A percentile compares a stretch with the other conserved stretches of the same genome.
Evolutionary conservation across 768 basidiomycete genomes (phyloP).

Genomic region (Tricholoma terreum): DNA sequence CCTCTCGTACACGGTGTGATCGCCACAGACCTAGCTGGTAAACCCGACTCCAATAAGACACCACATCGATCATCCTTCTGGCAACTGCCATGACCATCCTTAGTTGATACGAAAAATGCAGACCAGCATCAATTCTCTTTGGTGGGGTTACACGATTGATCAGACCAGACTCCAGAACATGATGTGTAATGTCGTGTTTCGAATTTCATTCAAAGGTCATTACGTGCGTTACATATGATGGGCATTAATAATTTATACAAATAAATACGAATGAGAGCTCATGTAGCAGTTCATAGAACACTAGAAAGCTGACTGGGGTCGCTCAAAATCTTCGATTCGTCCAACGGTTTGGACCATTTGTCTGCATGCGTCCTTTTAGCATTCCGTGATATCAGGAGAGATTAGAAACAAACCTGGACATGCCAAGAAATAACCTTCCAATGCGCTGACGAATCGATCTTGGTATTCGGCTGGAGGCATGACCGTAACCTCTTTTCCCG

Average conservation of each 20-base stretch:
- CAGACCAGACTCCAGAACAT: no score
- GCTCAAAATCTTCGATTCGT: constrained; percentile 35
- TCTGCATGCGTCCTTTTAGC: constrained; percentile 23
- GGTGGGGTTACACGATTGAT: no score
- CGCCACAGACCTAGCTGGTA: no score
- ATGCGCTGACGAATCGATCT: constrained; percentile 67
- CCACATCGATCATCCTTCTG: no score
- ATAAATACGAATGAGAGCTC: not conserved
- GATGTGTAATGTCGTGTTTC: no score
- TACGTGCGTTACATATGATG: not conserved
- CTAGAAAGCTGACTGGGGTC: constrained; percentile 42
- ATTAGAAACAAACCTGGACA: constrained; percentile 55
- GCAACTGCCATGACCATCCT: no score
- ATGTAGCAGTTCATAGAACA: constrained; percentile 29
- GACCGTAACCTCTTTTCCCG: constrained; percentile 74
- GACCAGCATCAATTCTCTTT: no score
- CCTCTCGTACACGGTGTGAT: no score
- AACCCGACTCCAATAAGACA: no score
- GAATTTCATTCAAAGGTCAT: no score
- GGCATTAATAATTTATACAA: not conserved
- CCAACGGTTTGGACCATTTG: constrained; percentile 48
- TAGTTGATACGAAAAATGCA: no score
- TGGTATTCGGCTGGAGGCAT: constrained; percentile 79
- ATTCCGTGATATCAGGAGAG: not conserved
- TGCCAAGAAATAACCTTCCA: constrained; percentile 73